Evolutionary conservation across 768 basidiomycete species (phyloP).

Genomic region (Agaricus subrufescens): DNA sequence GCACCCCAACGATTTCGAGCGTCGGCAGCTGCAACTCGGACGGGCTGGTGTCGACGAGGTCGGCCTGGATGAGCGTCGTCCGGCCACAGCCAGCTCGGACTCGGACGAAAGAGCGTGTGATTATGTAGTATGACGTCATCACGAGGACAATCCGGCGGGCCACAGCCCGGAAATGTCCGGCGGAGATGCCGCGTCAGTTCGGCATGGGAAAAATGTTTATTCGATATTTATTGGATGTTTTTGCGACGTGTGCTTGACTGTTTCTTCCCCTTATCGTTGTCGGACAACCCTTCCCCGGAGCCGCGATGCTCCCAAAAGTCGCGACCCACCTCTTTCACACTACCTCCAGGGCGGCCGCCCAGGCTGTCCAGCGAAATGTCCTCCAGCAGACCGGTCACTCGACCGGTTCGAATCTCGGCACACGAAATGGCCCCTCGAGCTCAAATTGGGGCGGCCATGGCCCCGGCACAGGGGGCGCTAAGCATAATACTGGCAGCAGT

Average conservation of each 20-base stretch:
- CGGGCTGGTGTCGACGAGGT: neutral
- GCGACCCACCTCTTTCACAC: constrained; percentile 74
- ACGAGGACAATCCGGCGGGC: neutral
- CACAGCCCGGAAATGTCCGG: neutral
- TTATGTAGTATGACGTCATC: neutral
- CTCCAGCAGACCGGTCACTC: constrained; percentile 50
- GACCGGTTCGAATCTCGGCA: constrained; percentile 25
- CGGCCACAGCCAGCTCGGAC: neutral
- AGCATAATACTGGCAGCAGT: constrained; percentile 66
- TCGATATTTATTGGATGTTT: neutral
- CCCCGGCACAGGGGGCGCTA: constrained; percentile 67
- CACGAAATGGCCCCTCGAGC: constrained; percentile 19
- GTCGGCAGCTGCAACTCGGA: neutral
- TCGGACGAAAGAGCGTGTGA: neutral
- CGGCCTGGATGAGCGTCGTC: neutral
- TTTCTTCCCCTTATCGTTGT: neutral
- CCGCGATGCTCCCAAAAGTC: constrained; percentile 75
- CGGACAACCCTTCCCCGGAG: neutral
- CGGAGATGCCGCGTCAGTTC: constrained; percentile 2
- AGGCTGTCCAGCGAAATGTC: constrained; percentile 76
- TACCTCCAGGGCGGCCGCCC: constrained; percentile 70
- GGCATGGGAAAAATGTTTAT: constrained; percentile 7
- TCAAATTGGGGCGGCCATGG: constrained; percentile 46
- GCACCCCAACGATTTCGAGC: neutral
- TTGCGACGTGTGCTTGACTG: neutral